Evolutionary conservation across 148 eudicot genomes (phyloP).

Genomic region (Beta vulgaris): DNA sequence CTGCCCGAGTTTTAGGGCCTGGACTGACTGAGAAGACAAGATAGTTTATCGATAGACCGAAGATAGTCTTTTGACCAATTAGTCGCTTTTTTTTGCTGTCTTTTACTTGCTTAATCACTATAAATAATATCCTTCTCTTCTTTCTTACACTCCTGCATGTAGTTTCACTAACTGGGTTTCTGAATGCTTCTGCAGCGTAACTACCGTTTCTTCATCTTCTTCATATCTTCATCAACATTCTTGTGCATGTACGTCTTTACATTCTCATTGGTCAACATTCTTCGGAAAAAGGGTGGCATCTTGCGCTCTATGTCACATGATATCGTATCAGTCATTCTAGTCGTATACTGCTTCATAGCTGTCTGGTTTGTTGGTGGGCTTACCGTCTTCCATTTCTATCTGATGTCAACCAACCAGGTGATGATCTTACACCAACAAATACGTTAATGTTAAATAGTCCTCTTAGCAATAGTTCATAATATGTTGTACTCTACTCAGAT

Average conservation of each 20-base stretch:
- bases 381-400: constrained; percentile 66
- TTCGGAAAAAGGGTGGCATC: constrained; percentile 30
- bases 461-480: background rate
- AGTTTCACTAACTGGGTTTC: constrained; percentile 18
- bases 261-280: constrained; percentile 50
- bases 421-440: constrained; percentile 17
- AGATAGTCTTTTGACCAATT: too few relatives aligned
- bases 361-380: constrained; percentile 92
- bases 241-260: constrained; percentile 67
- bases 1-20: too few relatives aligned
- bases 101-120: background rate
- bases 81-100: background rate
- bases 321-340: constrained; percentile 57
- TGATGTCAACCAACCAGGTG: constrained; percentile 81
- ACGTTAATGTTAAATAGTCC: background rate
- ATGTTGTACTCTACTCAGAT: background rate
- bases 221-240: constrained; percentile 64
- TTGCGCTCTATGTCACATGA: constrained; percentile 47
- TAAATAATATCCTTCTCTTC: background rate
- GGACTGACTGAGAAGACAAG: too few relatives aligned
- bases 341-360: constrained; percentile 60
- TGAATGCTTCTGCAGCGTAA: constrained; percentile 61
- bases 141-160: background rate
- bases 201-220: constrained; percentile 70
- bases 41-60: too few relatives aligned